Evolutionary conservation across 2,329 filamentous ascomycete species (phyloP), one percentile per base, ranked within the genome.

Genomic region (Aspergillus piperis): DNA sequence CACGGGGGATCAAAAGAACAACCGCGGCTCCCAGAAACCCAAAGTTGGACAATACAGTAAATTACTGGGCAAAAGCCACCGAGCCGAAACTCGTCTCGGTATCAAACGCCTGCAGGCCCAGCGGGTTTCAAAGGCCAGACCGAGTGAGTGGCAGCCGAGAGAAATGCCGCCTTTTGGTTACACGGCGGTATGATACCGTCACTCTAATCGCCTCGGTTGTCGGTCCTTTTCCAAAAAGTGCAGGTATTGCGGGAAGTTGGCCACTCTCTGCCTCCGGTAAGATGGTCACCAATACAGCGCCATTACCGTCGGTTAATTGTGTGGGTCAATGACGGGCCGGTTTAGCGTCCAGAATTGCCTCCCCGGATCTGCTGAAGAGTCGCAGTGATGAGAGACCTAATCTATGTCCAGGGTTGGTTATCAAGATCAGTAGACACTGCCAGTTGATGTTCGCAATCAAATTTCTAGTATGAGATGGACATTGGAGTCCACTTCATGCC

Each of bases 161-260:
- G 48, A 60, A 67, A 59, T 73, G 70, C 71, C 71, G 71, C 36
- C 30, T 57, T 21, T 30, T n/a, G 30, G 57, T 57, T 61, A 59
- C 38, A 27, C 1, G 2, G 0, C 4, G 50, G 71, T 74, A 74
- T 61, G 54, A 68, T 72, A 73, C 71, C 49, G 71, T 73, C 58
- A 41, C 3, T 5, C 15, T 7, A 10, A 6, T 10, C 57, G 57
- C 67, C 69, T 71, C 70, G 69, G 72, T 58, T 58, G 63, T 66
- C 64, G 61, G 62, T 23, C 15, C 38, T 44, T 42, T 54, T 27
- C 38, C 38, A 36, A 11, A 36, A 15, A 11, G 32, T 13, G 32
- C 32, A 36, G 11, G 32, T 36, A 36, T 36, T 36, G 32, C 32
- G 32, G 32, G 32, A 53, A 39, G 15, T 23, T 44, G 52, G n/a